Conservation (phyloP, 345 rosid genomes). For the Dipteronia sinensis region DNA sequence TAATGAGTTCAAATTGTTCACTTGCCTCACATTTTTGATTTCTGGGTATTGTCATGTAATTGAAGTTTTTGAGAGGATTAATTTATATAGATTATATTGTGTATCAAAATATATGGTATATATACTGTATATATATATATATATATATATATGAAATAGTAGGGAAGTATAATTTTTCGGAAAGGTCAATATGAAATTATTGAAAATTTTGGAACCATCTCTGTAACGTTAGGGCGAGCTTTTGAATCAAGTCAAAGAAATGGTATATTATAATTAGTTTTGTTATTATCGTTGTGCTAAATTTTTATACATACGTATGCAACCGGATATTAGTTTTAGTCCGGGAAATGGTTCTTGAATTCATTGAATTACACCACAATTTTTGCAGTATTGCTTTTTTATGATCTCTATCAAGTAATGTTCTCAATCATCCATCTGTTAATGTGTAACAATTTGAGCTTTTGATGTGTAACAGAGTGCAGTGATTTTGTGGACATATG, state of each 20-base stretch:
- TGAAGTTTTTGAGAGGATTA: not conserved
- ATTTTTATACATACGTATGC: not conserved
- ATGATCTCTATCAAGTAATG: not conserved
- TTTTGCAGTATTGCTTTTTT: not conserved
- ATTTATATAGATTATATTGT: not conserved
- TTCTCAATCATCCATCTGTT: not conserved
- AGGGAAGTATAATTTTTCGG: too few species aligned
- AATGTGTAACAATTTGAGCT: not conserved
- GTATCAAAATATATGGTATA: not conserved
- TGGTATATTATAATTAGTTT: not conserved
- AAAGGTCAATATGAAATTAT: not conserved
- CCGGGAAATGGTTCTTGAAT: not conserved
- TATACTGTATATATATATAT: too few species aligned
- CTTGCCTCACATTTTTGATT: not conserved
- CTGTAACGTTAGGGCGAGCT: not conserved
- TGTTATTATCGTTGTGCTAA: not conserved
- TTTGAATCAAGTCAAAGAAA: not conserved
- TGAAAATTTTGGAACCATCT: not conserved
- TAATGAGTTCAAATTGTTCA: not conserved
- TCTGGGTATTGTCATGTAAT: not conserved
- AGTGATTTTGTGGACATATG: conserved; percentile 63
- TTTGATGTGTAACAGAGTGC: conserved; percentile 59
- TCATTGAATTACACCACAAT: not conserved
- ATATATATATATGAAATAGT: too few species aligned
- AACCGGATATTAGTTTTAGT: not conserved